These are phyloP conservation scores for Musa schizocarpa DNA, from an alignment of 176 grass and related monocot species.

Conservation along the genomic window DNA sequence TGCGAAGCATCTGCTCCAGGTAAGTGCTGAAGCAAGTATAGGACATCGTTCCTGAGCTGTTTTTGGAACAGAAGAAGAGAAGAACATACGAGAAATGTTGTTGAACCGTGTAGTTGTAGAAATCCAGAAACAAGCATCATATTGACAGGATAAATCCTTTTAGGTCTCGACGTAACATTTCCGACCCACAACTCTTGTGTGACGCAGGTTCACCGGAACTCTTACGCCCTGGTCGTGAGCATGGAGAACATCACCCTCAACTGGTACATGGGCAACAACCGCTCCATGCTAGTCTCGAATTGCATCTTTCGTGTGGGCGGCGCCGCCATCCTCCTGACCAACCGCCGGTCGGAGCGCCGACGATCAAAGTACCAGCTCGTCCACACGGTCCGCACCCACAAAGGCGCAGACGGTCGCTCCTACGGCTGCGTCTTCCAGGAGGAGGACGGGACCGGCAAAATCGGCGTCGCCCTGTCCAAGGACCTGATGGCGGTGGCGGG, in stretches of 20 bases:
- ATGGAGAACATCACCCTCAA: conserved; percentile 97
- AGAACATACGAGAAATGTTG: no score
- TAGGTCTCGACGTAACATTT: no score
- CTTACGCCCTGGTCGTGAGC: conserved; percentile 89
- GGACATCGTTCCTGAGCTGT: no score
- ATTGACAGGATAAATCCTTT: no score
- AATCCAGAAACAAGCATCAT: no score
- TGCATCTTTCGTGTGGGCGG: conserved; percentile 95
- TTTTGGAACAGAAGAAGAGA: no score
- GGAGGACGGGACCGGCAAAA: conserved; percentile 34
- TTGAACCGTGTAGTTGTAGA: no score
- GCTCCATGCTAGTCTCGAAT: conserved; percentile 91
- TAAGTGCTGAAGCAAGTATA: not conserved
- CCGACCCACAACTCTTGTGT: no score
- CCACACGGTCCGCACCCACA: conserved; percentile 76
- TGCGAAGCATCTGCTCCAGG: conserved; percentile 87
- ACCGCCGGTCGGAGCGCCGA: conserved; percentile 30
- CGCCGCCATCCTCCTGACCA: conserved; percentile 68
- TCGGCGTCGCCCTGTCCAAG: conserved; percentile 67
- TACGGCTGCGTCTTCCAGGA: conserved; percentile 79
- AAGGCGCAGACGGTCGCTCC: conserved; percentile 45
- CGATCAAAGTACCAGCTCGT: conserved; percentile 78
- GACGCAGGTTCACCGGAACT: conserved; percentile 61
- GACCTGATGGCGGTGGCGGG: conserved; percentile 89
- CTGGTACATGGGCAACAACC: conserved; percentile 91